Percentiles rank a stretch among this genome's conserved stretches.
These are phyloP conservation scores for Boletus rex-veris DNA, from an alignment of 768 basidiomycete genomes.

Conservation along the genomic window DNA sequence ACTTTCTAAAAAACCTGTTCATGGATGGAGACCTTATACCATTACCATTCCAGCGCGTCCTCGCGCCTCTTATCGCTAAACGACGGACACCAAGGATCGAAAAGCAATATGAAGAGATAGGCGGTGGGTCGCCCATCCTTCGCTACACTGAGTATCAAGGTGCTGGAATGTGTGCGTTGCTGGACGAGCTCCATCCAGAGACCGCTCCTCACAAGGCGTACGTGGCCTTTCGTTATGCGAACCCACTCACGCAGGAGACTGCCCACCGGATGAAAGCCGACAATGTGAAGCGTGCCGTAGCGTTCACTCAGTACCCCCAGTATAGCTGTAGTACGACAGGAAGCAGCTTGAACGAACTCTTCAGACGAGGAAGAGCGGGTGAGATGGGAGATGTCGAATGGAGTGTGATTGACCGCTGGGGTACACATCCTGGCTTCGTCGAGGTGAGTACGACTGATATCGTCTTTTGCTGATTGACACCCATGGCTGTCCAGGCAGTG, in stretches of 20 bases:
- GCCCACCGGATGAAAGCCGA: constrained; percentile 82
- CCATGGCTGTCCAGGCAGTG: constrained; percentile 59
- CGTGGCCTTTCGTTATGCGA: constrained; percentile 92
- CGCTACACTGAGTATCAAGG: constrained; percentile 88
- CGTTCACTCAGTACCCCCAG: constrained; percentile 98
- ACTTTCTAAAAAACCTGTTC: constrained; percentile 91
- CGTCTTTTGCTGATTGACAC: neutral
- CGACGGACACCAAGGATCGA: constrained; percentile 92
- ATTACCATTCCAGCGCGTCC: constrained; percentile 82
- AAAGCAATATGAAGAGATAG: constrained; percentile 90
- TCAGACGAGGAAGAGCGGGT: constrained; percentile 57
- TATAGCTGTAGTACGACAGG: constrained; percentile 98
- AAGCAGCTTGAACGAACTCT: constrained; percentile 94
- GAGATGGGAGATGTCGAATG: constrained; percentile 74
- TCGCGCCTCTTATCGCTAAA: constrained; percentile 86
- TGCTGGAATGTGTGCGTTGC: constrained; percentile 79
- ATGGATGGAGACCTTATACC: constrained; percentile 92
- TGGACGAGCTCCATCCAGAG: constrained; percentile 91
- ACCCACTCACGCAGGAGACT: constrained; percentile 82
- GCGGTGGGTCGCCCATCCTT: constrained; percentile 95
- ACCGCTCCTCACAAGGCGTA: constrained; percentile 96
- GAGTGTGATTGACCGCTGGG: constrained; percentile 99
- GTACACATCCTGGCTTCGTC: constrained; percentile 89
- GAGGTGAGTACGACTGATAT: constrained; percentile 57
- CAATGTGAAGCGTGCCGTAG: constrained; percentile 88